Evolutionary conservation across 2,329 filamentous ascomycete species (phyloP).

Genomic region (Diaporthe ampelina): DNA sequence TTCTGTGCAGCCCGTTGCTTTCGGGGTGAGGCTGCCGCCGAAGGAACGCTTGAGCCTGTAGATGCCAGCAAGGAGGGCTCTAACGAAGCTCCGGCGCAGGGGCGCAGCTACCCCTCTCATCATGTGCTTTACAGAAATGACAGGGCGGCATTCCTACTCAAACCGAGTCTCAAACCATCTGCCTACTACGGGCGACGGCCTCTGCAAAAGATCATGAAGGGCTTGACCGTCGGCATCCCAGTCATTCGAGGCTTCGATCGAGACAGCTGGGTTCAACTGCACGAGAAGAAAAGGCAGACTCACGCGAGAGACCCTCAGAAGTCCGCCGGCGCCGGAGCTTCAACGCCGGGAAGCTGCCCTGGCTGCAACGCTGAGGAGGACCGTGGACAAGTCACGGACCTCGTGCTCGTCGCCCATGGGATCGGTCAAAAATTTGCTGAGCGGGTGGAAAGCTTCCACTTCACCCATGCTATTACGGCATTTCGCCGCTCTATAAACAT

Average conservation of each 20-base stretch:
- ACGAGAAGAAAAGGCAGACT: constrained; percentile 61
- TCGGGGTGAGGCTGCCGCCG: constrained; percentile 69
- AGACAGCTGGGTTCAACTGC: constrained; percentile 79
- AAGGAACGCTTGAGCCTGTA: constrained; percentile 62
- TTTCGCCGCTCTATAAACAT: constrained; percentile 89
- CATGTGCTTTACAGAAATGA: constrained; percentile 90
- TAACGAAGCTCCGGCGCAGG: constrained; percentile 38
- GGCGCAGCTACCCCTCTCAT: constrained; percentile 76
- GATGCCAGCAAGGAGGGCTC: constrained; percentile 50
- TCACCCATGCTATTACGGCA: constrained; percentile 94
- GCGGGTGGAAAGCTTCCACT: constrained; percentile 94
- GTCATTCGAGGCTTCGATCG: constrained; percentile 93
- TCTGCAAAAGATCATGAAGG: constrained; percentile 86
- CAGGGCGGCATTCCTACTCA: constrained; percentile 84
- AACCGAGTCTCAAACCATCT: constrained; percentile 87
- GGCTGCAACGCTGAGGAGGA: constrained; percentile 75
- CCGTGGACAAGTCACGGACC: constrained; percentile 81
- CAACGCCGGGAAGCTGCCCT: constrained; percentile 40
- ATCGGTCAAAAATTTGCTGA: constrained; percentile 98
- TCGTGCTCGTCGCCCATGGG: constrained; percentile 92
- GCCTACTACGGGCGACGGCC: constrained; percentile 87
- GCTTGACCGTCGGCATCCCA: constrained; percentile 83
- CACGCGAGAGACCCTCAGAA: constrained; percentile 43
- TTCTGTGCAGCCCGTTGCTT: constrained; percentile 74
- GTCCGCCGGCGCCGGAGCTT: constrained; percentile 34